Evolutionary conservation across 2,329 filamentous ascomycete species (phyloP).

Genomic region (Anisogramma anomala): DNA sequence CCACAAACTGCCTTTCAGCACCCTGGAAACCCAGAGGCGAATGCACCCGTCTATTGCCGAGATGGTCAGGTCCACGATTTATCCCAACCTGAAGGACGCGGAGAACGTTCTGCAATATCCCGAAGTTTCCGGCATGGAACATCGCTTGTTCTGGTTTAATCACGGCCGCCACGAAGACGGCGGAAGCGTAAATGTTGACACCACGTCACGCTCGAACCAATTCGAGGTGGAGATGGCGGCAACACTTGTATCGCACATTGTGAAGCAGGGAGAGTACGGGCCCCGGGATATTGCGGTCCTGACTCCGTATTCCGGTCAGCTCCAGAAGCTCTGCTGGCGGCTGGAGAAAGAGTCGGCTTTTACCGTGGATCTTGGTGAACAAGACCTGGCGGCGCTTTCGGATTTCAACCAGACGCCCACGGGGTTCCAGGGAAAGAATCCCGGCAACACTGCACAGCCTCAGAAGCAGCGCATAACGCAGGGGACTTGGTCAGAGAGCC

Average conservation of each 20-base stretch:
- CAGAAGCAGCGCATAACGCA: slow-evolving; percentile 21
- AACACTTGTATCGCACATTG: slow-evolving; percentile 52
- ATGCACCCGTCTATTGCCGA: slow-evolving; percentile 54
- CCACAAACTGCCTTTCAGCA: slow-evolving; percentile 7
- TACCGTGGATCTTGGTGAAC: slow-evolving; percentile 52
- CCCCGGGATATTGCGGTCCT: slow-evolving; percentile 56
- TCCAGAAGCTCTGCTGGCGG: slow-evolving; percentile 35
- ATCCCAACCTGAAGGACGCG: slow-evolving; percentile 43
- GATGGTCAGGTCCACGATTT: slow-evolving; percentile 46
- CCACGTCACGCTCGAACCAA: slow-evolving; percentile 40
- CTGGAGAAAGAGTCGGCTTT: slow-evolving; percentile 33
- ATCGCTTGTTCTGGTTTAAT: slow-evolving; percentile 50
- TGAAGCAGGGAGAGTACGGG: slow-evolving; percentile 51
- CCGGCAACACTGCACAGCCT: too few relatives aligned
- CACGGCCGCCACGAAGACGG: slow-evolving; percentile 37
- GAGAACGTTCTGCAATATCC: slow-evolving; percentile 28
- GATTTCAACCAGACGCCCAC: slow-evolving; percentile 26
- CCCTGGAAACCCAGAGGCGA: slow-evolving; percentile 37
- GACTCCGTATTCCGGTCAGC: slow-evolving; percentile 52
- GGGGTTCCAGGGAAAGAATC: slow-evolving; percentile 16
- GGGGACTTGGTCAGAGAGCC: slow-evolving; percentile 32
- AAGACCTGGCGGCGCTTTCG: slow-evolving; percentile 45
- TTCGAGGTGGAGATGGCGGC: slow-evolving; percentile 55
- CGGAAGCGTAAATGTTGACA: slow-evolving; percentile 21
- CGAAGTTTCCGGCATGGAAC: slow-evolving; percentile 39